Base-by-base conservation (phyloP, 441 rosid genomes). In the Pelargonium fulgidum region DNA sequence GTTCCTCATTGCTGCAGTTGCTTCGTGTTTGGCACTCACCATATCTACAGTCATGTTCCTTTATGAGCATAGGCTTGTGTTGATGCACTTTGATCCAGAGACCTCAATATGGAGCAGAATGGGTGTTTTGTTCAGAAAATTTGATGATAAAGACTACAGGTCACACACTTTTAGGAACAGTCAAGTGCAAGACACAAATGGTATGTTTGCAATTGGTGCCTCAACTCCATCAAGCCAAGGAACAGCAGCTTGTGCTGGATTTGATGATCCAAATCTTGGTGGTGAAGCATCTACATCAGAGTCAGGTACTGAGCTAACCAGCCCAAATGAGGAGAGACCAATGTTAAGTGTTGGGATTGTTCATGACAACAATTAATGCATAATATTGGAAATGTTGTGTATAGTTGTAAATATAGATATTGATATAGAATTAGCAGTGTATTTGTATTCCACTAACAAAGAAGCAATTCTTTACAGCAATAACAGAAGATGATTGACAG, bases 1-100 rank as follows among this genome's bases (percentile, higher is more conserved):
- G 59, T 92, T 89, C 77, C 62, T 86, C 3, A 69, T 82, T 17
- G 85, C 81, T 0, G 82, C 80, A 17, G 41, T 70, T 19, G 75
- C 81, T 22, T 78, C 90, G 16, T 0, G 69, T 0, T 3, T 64
- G 50, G 80, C 92, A 47, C 80, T 89, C 22, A 1, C 77, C 3
- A 76, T 81, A 47, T 88, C 72, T 62, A 3, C 58, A 0, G 45
- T 62, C 3, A 58, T 14, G 26, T 89, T 91, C 48, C 0, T 81
- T 9, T 17, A 68, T 20, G 72, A 73, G 24, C 75, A 77, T 2
- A 22, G 74, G 72, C 26, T 61, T 1, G 63, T 58, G n/a, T 20
- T 19, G 29, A 16, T 41, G 44, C 44, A 50, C 75, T 81, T 45
- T 45, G 33, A 59, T 20, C 33, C 63, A 17, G 33, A 20, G 26